Conservation (phyloP, 257 asterid genomes). For the Solanum verrucosum region DNA sequence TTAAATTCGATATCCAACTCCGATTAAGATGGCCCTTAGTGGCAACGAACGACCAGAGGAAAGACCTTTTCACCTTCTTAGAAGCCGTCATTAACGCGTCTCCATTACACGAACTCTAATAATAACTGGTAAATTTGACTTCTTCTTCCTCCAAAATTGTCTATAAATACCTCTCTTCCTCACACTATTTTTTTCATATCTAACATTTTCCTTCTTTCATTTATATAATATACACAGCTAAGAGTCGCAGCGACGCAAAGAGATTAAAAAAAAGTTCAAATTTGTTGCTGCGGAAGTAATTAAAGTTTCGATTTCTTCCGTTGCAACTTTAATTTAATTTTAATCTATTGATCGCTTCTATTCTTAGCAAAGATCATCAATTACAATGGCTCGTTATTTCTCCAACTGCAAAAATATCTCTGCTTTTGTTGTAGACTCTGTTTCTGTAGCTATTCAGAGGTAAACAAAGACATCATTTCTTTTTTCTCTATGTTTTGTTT, state of each 20-base stretch:
- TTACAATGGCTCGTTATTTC: slow-evolving; percentile 26
- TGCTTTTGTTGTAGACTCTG: slow-evolving; percentile 10
- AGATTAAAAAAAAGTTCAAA: background rate
- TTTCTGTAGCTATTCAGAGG: slow-evolving; percentile 21
- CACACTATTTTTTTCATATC: background rate
- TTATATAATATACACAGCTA: background rate
- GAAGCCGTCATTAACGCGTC: background rate
- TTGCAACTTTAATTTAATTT: background rate
- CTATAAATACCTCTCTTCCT: background rate
- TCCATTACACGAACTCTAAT: background rate
- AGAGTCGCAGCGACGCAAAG: background rate
- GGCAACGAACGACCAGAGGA: background rate
- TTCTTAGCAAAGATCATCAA: background rate
- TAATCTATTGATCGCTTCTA: background rate
- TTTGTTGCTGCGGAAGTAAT: slow-evolving; percentile 10
- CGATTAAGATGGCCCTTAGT: background rate
- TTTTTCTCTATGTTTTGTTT: background rate
- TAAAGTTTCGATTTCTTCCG: background rate
- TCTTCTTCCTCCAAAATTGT: background rate
- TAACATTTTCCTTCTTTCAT: background rate
- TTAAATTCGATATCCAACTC: background rate
- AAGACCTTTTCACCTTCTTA: background rate
- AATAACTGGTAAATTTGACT: background rate
- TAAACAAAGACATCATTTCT: background rate
- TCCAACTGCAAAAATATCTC: slow-evolving; percentile 17